Evolutionary conservation across 306 rosid species (phyloP).

Genomic region (Inga oerstediana): DNA sequence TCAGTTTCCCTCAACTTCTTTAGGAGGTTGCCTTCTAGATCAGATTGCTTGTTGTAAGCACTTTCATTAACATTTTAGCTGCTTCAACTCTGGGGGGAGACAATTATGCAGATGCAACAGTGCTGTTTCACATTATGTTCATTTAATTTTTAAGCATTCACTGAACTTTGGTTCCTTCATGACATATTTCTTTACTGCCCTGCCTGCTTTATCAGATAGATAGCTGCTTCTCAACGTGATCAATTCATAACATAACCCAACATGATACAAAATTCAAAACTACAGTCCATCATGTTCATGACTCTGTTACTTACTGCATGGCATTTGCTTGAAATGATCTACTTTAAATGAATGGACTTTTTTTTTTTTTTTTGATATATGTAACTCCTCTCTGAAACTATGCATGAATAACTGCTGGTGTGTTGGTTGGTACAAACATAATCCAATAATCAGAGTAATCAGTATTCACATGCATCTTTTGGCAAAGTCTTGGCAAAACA

Average conservation of each 20-base stretch:
- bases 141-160: slow-evolving; percentile 28
- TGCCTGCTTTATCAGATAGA: neutral
- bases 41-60: slow-evolving; percentile 73
- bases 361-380: neutral
- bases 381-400: neutral
- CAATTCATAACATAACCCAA: neutral
- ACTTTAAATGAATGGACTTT: neutral
- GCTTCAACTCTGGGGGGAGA: neutral
- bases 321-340: neutral
- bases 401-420: neutral
- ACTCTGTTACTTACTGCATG: neutral
- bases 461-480: neutral
- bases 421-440: neutral
- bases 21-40: slow-evolving; percentile 85
- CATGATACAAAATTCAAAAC: neutral
- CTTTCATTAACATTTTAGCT: neutral
- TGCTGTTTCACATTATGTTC: slow-evolving; percentile 9
- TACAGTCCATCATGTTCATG: neutral
- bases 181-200: neutral
- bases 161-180: slow-evolving; percentile 13
- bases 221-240: neutral
- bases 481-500: neutral
- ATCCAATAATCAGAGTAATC: neutral
- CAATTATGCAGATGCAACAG: neutral
- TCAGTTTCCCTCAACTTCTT: slow-evolving; percentile 82